Evolutionary conservation across 2,329 filamentous ascomycete species (phyloP), one percentile per base, ranked within the genome.

Genomic region (Phyllosticta citrichinensis): DNA sequence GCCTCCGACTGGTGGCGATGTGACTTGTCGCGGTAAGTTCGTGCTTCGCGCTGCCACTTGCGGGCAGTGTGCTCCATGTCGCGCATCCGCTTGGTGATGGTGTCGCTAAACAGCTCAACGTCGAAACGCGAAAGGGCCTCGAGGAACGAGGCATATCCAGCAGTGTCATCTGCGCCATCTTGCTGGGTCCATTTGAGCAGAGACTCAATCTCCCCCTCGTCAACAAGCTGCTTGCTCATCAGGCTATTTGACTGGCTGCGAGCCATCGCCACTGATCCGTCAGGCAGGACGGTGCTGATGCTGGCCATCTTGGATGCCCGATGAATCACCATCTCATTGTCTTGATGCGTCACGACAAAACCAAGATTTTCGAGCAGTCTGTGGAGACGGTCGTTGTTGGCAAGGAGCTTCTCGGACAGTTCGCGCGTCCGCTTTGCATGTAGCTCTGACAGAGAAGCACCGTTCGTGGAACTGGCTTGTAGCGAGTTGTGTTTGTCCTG

Each of bases 51-150:
- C 69, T 94, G 91, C 79, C 92, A 92, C 75, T 96, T 97, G 62
- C 92, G 88, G 19, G 92, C 92, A 63, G 94, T 87, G 66, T 94
- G 87, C 73, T 99, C 94, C 63, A 95, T 88, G 69, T 99, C 94
- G 68, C 93, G 95, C 68, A 97, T 85, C 14, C 94, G 87, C 68
- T 93, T 94, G 64, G 90, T 87, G 25, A 99, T 81, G 0, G 89
- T 87, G 62, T 97, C 93, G 55, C 86, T 84, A 68, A 96, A 96
- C 2, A 83, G 80, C 63, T 97, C 90, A 55, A 93, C 80, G 69
- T 96, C 89, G 69, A 99, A 94, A 27, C 83, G 82, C 19, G 88
- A 85, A 19, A 96, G 77, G 3, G 85, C 85, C 40, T 83, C 80
- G 65, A 96, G 79, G 69, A 91, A 96, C 1, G 85, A 81, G 17